These are phyloP conservation scores for Tulasnella sp. DNA, from an alignment of 768 basidiomycete genomes.

Conservation along the genomic window DNA sequence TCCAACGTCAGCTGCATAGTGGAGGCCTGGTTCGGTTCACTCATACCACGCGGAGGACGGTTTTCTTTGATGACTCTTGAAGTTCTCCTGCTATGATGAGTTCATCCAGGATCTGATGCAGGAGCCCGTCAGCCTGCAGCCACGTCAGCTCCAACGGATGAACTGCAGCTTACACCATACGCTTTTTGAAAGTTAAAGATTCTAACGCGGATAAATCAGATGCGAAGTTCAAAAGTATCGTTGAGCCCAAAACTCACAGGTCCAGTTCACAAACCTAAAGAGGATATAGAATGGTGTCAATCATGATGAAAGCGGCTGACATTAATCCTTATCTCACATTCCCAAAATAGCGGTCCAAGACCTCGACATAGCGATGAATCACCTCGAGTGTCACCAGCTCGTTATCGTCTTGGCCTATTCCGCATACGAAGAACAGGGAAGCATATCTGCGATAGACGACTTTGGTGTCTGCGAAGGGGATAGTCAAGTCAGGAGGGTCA, in stretches of 20 bases:
- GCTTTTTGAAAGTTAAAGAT: slow-evolving; percentile 99
- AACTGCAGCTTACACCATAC: slow-evolving; percentile 45
- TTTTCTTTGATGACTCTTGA: slow-evolving; percentile 77
- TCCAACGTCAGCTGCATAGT: neutral
- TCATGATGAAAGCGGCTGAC: neutral
- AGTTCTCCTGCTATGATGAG: slow-evolving; percentile 88
- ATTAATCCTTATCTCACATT: slow-evolving; percentile 44
- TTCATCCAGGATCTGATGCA: slow-evolving; percentile 63
- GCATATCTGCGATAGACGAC: slow-evolving; percentile 39
- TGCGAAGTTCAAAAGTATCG: neutral
- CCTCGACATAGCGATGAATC: slow-evolving; percentile 35
- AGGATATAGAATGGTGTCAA: neutral
- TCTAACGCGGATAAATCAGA: slow-evolving; percentile 28
- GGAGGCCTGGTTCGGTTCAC: neutral
- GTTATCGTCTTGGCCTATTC: slow-evolving; percentile 34
- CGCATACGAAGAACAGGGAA: slow-evolving; percentile 36
- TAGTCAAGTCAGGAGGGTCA: neutral
- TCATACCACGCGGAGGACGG: slow-evolving; percentile 34
- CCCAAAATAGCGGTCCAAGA: slow-evolving; percentile 50
- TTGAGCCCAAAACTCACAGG: slow-evolving; percentile 41
- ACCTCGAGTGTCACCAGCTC: slow-evolving; percentile 37
- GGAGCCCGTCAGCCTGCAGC: neutral
- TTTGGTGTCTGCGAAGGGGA: slow-evolving; percentile 28
- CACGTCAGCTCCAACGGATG: neutral
- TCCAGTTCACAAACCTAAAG: slow-evolving; percentile 60